These are phyloP conservation scores for Aspergillus conjunctus DNA, from an alignment of 495 filamentous ascomycete genomes.

Conservation along the genomic window DNA sequence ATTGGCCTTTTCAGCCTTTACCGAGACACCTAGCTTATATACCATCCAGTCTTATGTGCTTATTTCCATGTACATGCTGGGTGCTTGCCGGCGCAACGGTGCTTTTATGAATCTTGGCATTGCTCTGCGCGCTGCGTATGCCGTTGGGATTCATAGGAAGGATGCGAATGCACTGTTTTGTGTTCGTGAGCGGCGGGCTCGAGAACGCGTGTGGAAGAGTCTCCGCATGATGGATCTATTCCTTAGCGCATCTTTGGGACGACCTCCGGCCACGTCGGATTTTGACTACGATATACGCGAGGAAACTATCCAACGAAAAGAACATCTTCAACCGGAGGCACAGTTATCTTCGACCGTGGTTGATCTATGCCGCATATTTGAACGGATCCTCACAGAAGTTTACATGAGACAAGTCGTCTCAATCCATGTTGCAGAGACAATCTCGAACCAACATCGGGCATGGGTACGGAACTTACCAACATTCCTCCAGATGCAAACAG, in stretches of 20 bases:
- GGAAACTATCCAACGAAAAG: slow-evolving; percentile 24
- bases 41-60: slow-evolving; percentile 62
- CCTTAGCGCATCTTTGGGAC: slow-evolving; percentile 60
- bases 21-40: slow-evolving; percentile 56
- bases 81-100: slow-evolving; percentile 61
- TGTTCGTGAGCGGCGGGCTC: slow-evolving; percentile 45
- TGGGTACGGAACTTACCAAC: slow-evolving; percentile 43
- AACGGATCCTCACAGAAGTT: slow-evolving; percentile 65
- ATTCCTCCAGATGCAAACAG: slow-evolving; percentile 41
- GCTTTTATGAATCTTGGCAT: slow-evolving; percentile 59
- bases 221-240: slow-evolving; percentile 62
- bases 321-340: slow-evolving; percentile 33
- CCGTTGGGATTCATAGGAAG: slow-evolving; percentile 62
- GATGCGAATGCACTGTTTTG: slow-evolving; percentile 62
- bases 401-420: slow-evolving; percentile 72
- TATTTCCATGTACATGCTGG: slow-evolving; percentile 62
- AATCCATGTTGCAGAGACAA: slow-evolving; percentile 63
- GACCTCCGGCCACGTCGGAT: slow-evolving; percentile 61
- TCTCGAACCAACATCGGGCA: slow-evolving; percentile 57
- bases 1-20: slow-evolving; percentile 56
- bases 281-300: slow-evolving; percentile 56
- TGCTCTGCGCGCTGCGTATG: slow-evolving; percentile 59
- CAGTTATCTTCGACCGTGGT: slow-evolving; percentile 41
- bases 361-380: slow-evolving; percentile 62
- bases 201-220: slow-evolving; percentile 64